Percentiles rank a stretch among this genome's conserved stretches.
phyloP scores from a whole-genome alignment of 805 yeast genomes.

The Saccharomyces mikatae region DNA sequence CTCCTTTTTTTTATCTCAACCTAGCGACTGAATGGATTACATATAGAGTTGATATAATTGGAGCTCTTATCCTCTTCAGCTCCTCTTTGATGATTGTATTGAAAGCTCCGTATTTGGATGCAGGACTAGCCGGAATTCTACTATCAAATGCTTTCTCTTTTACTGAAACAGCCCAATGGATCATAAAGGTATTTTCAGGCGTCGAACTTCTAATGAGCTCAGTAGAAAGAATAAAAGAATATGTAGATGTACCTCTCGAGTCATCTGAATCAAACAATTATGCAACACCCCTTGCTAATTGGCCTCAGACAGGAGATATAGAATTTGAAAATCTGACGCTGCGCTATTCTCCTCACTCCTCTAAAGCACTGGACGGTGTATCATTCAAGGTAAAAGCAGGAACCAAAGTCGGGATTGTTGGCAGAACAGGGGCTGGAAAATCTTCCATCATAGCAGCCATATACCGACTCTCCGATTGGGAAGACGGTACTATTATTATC shows the following conservation, averaged over 20 bases:
- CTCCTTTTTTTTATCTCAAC: constrained; percentile 87
- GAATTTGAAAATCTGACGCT: constrained; percentile 63
- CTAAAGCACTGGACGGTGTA: constrained; percentile 78
- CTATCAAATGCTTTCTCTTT: constrained; percentile 79
- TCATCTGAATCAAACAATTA: constrained; percentile 33
- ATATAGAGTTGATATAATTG: constrained; percentile 66
- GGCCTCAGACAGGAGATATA: constrained; percentile 78
- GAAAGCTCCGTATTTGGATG: constrained; percentile 39
- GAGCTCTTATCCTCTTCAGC: constrained; percentile 65
- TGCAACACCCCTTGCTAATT: constrained; percentile 63
- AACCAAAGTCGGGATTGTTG: constrained; percentile 82
- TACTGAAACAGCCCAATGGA: constrained; percentile 78
- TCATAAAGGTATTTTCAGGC: constrained; percentile 75
- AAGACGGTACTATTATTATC: constrained; percentile 59
- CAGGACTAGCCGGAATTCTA: constrained; percentile 89
- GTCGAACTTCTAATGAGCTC: constrained; percentile 92
- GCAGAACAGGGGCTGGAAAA: constrained; percentile 95
- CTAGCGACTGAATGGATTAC: constrained; percentile 84
- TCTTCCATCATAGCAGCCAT: constrained; percentile 30
- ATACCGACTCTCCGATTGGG: neutral
- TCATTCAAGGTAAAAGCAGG: constrained; percentile 66
- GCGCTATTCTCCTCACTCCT: constrained; percentile 74
- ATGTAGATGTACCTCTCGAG: constrained; percentile 34
- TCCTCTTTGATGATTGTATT: constrained; percentile 45
- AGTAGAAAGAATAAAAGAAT: constrained; percentile 83